Percentiles rank a stretch among this genome's conserved stretches.
These are phyloP conservation scores for Pyrenula aspistea DNA, from an alignment of 495 filamentous ascomycete species.

Conservation along the genomic window DNA sequence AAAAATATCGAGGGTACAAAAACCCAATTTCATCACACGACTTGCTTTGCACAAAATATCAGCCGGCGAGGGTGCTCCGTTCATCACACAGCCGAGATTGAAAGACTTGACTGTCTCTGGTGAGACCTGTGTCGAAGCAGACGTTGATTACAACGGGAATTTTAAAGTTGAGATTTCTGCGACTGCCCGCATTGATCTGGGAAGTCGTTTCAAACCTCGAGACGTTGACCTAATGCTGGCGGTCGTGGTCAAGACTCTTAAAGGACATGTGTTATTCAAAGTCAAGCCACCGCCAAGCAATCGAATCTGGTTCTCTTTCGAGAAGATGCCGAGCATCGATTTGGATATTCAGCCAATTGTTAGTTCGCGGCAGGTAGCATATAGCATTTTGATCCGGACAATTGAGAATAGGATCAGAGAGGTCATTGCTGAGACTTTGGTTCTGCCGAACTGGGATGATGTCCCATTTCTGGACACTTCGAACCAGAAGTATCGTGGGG, in stretches of 20 bases:
- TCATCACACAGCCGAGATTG: constrained; percentile 77
- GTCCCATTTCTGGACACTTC: constrained; percentile 75
- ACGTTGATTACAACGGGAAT: constrained; percentile 78
- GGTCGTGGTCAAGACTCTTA: constrained; percentile 70
- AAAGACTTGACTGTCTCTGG: constrained; percentile 88
- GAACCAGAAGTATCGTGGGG: constrained; percentile 67
- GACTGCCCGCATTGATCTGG: constrained; percentile 81
- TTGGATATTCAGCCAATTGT: constrained; percentile 91
- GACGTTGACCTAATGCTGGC: constrained; percentile 86
- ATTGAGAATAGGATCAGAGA: constrained; percentile 93
- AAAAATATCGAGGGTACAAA: constrained; percentile 90
- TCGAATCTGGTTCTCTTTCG: constrained; percentile 87
- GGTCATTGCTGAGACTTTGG: constrained; percentile 81
- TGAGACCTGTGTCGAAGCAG: constrained; percentile 72
- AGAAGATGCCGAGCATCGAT: constrained; percentile 81
- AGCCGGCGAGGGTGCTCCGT: constrained; percentile 77
- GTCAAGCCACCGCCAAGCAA: constrained; percentile 96
- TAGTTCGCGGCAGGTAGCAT: constrained; percentile 89
- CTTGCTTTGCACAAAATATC: constrained; percentile 71
- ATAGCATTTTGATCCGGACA: constrained; percentile 75
- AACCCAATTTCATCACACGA: constrained; percentile 76
- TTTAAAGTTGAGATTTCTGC: constrained; percentile 83
- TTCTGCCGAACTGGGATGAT: constrained; percentile 95
- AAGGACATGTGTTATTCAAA: constrained; percentile 72
- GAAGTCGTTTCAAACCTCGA: constrained; percentile 73